Evolutionary conservation across 2,329 filamentous ascomycete genomes (phyloP).

Genomic region (Colletotrichum destructivum): DNA sequence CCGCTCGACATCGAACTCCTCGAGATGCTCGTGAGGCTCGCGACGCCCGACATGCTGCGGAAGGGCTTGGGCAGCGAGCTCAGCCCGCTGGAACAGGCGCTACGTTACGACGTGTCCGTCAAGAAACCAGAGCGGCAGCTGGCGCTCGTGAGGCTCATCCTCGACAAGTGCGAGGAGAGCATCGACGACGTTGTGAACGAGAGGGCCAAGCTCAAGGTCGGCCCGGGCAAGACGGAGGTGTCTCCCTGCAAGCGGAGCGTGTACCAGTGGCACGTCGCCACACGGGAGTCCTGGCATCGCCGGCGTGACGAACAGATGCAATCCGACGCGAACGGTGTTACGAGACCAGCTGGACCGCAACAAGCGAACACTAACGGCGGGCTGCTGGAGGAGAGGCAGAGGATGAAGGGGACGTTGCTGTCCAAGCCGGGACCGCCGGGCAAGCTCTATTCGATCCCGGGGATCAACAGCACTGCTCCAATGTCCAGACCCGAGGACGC

Average conservation of each 20-base stretch:
- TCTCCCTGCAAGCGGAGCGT: neutral
- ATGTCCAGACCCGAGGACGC: too few relatives aligned
- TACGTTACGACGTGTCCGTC: neutral
- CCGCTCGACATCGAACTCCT: neutral
- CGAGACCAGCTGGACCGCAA: neutral
- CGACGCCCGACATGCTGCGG: neutral
- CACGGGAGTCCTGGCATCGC: neutral
- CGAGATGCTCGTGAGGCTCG: neutral
- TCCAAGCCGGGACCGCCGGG: too few relatives aligned
- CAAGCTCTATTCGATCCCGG: too few relatives aligned
- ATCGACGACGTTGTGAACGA: neutral
- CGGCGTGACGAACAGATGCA: neutral
- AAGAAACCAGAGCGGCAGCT: neutral
- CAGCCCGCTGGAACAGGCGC: neutral
- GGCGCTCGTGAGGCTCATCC: neutral
- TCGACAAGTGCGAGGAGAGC: neutral
- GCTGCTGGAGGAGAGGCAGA: too few relatives aligned
- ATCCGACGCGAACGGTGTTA: too few relatives aligned
- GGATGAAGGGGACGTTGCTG: too few relatives aligned
- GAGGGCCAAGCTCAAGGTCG: neutral
- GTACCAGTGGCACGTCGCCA: neutral
- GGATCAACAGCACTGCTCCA: too few relatives aligned
- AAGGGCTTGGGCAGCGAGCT: neutral
- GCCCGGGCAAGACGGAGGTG: neutral
- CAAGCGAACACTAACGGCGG: neutral